Evolutionary conservation across 192 early-diverging fungal species (phyloP), one percentile per base, ranked within the genome.

Genomic region (Backusella australiensis): DNA sequence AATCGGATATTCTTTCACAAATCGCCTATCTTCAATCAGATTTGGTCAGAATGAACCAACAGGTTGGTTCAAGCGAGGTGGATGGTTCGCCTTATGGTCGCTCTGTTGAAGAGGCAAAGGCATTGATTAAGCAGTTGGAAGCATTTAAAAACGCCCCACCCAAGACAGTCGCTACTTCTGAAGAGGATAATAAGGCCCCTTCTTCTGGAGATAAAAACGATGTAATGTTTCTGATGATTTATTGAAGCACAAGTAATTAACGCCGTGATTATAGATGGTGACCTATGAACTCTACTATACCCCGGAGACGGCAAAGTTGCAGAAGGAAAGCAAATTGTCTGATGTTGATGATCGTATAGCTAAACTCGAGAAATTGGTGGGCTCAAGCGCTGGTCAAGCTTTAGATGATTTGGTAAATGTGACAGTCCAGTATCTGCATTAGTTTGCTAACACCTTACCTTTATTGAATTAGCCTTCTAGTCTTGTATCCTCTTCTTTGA

Each of bases 201-300:
- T 17, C 53, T 9, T 69, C 69, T 9, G 42, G 32, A 17, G 44
- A 26, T 34, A 71, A 63, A 15, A 72, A 14, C 7, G 56, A 65
- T 63, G 52, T 74, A 74, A 42, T 29, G n/a, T 0, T 7, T 5
- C 32, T 46, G 26, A 1, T 26, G 2, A 29, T 42, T 7, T 53
- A 23, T 23, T 21, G 21, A 53, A 1, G 21, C 0, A 44, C 15
- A 17, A 14, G 15, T 5, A 4, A 44, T 5, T 44, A 14, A 44
- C 42, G 14, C 1, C 1, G 42, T 15, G 29, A 0, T 34, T 38
- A 68, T 81, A 86, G 86, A 83, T 84, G 63, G 83, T 94, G 4
- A 93, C 92, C 11, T 93, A 94, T 75, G 93, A 94, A 74, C 81
- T 93, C 2, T 92, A 81, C 75, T 94, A 92, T 73, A 91, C 87